phyloP scores from a whole-genome alignment of 257 asterid genomes.

The Solanum pennellii region DNA sequence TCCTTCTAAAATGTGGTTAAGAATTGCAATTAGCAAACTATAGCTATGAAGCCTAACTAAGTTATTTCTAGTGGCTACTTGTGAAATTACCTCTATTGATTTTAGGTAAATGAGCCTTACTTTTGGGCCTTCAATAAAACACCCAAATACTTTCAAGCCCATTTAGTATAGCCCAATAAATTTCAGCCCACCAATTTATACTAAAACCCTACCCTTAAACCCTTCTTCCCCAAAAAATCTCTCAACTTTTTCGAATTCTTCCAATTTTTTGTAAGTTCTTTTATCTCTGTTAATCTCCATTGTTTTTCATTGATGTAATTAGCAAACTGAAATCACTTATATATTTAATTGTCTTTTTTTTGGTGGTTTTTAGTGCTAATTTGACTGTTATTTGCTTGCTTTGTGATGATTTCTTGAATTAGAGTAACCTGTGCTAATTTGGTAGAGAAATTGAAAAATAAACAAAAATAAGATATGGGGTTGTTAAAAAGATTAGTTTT shows the following conservation, averaged over 20 bases:
- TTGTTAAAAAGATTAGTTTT: neutral
- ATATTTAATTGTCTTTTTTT: too few relatives aligned
- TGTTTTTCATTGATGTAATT: neutral
- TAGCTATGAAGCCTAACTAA: too few relatives aligned
- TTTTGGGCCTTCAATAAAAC: too few relatives aligned
- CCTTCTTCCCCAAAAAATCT: neutral
- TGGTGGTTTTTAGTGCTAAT: neutral
- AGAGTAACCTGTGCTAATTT: neutral
- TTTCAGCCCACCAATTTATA: neutral
- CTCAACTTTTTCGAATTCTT: neutral
- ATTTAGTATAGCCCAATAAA: neutral
- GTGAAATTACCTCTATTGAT: too few relatives aligned
- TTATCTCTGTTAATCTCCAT: neutral
- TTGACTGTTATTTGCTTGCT: neutral
- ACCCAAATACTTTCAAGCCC: neutral
- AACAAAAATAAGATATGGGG: neutral
- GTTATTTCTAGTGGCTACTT: too few relatives aligned
- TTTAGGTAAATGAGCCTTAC: too few relatives aligned
- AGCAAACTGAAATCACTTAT: neutral
- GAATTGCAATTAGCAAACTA: too few relatives aligned
- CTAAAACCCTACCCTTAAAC: neutral
- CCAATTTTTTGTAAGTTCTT: neutral
- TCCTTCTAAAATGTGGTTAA: too few relatives aligned
- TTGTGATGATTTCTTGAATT: too few relatives aligned
- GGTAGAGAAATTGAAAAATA: neutral